A percentile compares a stretch with the other conserved stretches of the same genome.
phyloP scores from a whole-genome alignment of 805 yeast species.

The Jamesozyma jinghongensis region DNA sequence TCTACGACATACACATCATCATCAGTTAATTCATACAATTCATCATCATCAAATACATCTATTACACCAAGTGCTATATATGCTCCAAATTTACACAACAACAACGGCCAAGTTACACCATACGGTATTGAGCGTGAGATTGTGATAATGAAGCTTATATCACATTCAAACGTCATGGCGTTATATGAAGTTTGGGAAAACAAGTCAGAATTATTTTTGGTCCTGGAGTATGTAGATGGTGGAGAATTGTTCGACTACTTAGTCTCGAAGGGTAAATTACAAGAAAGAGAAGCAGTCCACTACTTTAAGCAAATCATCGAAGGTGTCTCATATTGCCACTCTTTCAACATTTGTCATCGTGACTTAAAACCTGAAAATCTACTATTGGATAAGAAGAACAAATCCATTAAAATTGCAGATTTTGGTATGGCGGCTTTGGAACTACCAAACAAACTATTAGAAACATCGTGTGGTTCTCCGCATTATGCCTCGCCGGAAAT shows the following conservation, averaged over 20 bases:
- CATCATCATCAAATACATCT: conserved; percentile 12
- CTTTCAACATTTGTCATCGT: conserved; percentile 71
- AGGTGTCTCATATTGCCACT: conserved; percentile 76
- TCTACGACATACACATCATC: conserved; percentile 1
- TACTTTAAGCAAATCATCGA: conserved; percentile 69
- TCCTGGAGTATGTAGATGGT: conserved; percentile 79
- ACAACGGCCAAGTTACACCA: conserved; percentile 35
- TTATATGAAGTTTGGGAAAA: conserved; percentile 98
- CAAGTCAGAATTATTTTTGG: conserved; percentile 73
- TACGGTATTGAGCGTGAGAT: conserved; percentile 97
- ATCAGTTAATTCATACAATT: conserved; percentile 4
- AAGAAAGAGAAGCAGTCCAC: conserved; percentile 64
- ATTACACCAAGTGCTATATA: conserved; percentile 8
- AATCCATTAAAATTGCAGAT: conserved; percentile 71
- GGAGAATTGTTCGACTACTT: conserved; percentile 74
- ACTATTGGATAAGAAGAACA: conserved; percentile 50
- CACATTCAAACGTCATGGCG: conserved; percentile 89
- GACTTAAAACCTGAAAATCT: conserved; percentile 79
- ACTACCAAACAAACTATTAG: conserved; percentile 56
- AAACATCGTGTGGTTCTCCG: conserved; percentile 81
- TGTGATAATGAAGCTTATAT: conserved; percentile 89
- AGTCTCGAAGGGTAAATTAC: conserved; percentile 57
- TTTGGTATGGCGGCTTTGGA: conserved; percentile 88
- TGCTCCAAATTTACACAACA: conserved; percentile 7
- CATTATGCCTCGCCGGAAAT: conserved; percentile 87